Conservation (phyloP, 148 eudicot genomes). For the Silene conica region DNA sequence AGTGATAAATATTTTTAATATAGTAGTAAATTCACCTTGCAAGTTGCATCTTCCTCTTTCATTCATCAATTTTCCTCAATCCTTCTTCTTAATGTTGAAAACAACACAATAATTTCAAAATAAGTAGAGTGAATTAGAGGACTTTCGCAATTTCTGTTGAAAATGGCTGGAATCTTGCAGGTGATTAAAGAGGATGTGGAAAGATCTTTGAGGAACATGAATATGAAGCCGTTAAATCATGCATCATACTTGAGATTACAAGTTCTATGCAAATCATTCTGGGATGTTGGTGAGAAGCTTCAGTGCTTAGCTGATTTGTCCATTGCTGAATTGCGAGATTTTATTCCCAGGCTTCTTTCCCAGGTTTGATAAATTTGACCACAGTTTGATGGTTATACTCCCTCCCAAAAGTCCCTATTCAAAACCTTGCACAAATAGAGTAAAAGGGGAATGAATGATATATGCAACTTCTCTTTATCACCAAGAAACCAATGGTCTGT, state of each 20-base stretch:
- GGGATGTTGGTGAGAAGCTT: constrained; percentile 89
- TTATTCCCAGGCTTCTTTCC: constrained; percentile 77
- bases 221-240: constrained; percentile 91
- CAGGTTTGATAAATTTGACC: constrained; percentile 44
- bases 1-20: background rate
- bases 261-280: constrained; percentile 73
- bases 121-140: background rate
- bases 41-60: background rate
- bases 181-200: constrained; percentile 88
- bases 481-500: background rate
- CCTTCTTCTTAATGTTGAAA: background rate
- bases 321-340: constrained; percentile 61
- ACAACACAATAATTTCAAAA: background rate
- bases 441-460: background rate
- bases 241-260: constrained; percentile 84
- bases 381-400: background rate
- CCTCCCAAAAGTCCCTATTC: background rate
- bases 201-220: constrained; percentile 76
- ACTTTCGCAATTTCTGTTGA: background rate
- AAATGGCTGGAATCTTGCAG: constrained; percentile 33
- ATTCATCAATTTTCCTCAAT: background rate
- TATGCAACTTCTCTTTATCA: background rate
- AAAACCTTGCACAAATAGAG: background rate
- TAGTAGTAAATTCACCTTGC: background rate
- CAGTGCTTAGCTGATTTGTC: constrained; percentile 49